Percentiles rank a stretch among this genome's conserved stretches.
Evolutionary conservation across 192 early-diverging fungal genomes (phyloP).

Genomic region (Endogone sp.): DNA sequence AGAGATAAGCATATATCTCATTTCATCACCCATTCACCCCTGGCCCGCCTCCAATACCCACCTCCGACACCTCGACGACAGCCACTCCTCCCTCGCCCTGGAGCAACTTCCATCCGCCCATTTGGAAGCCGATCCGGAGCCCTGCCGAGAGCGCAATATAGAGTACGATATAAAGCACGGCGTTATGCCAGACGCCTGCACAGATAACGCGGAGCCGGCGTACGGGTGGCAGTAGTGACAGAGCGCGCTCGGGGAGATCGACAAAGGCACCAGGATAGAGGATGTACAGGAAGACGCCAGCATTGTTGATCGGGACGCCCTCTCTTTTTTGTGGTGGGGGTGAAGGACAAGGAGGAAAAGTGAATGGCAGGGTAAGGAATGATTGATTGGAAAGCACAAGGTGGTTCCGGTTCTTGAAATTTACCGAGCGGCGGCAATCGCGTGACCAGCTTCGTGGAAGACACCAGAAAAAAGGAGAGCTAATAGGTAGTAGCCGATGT

Average conservation of each 20-base stretch:
- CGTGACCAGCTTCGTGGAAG: conserved; percentile 73
- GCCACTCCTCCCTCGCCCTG: conserved; percentile 50
- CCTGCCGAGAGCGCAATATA: conserved; percentile 38
- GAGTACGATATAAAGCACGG: conserved; percentile 41
- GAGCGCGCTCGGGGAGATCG: conserved; percentile 40
- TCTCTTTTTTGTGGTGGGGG: conserved; percentile 34
- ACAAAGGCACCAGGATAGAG: conserved; percentile 81
- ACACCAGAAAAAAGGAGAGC: conserved; percentile 60
- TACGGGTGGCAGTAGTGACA: conserved; percentile 37
- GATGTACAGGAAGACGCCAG: conserved; percentile 63
- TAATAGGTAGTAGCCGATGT: conserved; percentile 61
- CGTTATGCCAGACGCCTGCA: conserved; percentile 77
- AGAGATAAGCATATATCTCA: neutral
- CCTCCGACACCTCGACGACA: conserved; percentile 45
- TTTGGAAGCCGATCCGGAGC: conserved; percentile 27
- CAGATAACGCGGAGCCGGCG: conserved; percentile 59
- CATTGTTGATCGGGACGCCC: conserved; percentile 49
- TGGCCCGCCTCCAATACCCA: no score
- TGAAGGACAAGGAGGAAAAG: no score
- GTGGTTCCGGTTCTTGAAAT: neutral
- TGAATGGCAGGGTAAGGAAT: no score
- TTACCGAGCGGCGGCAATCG: conserved; percentile 64
- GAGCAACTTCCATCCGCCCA: conserved; percentile 49
- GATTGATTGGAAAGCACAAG: neutral
- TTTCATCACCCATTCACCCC: no score